Evolutionary conservation across 192 early-diverging fungal species (phyloP), one percentile per base, ranked within the genome.

Genomic region (Backusella liffmaniae): DNA sequence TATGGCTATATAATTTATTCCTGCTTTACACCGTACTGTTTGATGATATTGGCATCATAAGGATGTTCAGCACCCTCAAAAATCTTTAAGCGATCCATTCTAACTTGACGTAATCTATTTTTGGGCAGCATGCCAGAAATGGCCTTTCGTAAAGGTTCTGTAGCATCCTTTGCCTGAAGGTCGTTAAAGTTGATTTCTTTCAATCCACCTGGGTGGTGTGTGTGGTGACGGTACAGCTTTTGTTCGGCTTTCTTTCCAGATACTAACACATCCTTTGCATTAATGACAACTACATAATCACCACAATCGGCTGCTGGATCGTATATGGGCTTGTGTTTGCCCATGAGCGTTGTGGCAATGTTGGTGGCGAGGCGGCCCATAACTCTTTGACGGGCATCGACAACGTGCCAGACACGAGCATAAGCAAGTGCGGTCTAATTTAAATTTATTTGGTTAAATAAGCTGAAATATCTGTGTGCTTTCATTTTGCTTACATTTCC

Each of bases 211-310:
- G 93, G 92, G 82, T 92, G 93, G 71, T 91, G 90, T 56, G 93
- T 90, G 74, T 99, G 96, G 85, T 93, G 91, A 74, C 90, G 81
- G 86, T 97, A 99, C 39, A 93, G 76, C 80, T 99, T 97, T 73
- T 95, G 89, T 76, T 91, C 86, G 16, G 86, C 88, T 80, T 97
- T 96, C 71, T 94, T 94, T 41, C 95, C 96, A 32, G 94, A 90
- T 15, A 96, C 88, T 21, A 81, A 84, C 12, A 96, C 81, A 74
- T 94, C 90, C 69, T 89, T 89, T 32, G 96, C 94, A 77, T 99
- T 99, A 74, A 96, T 91, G 15, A 99, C 95, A 1, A 99, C 96
- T 0, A 99, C 97, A 78, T 96, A 96, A 80, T 99, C 97, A 44
- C 97, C 97, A 82, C 91, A 92, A 84, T 99, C 97, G 18, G 91